Conservation (phyloP, 345 rosid species). For the Heritiera fomes region DNA sequence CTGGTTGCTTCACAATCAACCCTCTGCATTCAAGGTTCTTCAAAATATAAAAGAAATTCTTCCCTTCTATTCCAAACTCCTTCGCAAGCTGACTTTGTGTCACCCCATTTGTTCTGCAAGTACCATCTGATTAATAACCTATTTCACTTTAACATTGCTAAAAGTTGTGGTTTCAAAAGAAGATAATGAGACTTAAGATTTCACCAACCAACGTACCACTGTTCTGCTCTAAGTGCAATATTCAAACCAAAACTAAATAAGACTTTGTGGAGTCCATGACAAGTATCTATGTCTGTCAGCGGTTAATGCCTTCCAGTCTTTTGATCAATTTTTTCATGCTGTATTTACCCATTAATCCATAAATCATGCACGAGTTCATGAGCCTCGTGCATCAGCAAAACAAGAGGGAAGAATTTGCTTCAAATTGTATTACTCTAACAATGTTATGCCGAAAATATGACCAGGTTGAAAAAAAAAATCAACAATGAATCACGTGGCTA, state of each 20-base stretch:
- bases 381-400: neutral
- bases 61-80: conserved; percentile 75
- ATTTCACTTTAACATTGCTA: neutral
- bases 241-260: neutral
- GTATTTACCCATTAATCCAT: neutral
- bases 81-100: conserved; percentile 76
- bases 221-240: neutral
- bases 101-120: conserved; percentile 67
- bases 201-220: neutral
- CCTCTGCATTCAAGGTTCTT: conserved; percentile 76
- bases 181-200: neutral
- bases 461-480: neutral
- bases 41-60: conserved; percentile 63
- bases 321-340: neutral
- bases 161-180: neutral
- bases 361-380: neutral
- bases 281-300: too few relatives aligned
- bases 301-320: neutral
- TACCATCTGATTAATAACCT: conserved; percentile 9
- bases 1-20: conserved; percentile 71
- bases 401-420: neutral
- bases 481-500: neutral
- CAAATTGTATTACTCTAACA: neutral
- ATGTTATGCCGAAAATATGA: too few relatives aligned
- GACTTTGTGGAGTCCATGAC: neutral